phyloP scores from a whole-genome alignment of 768 basidiomycete genomes.

The Lanmaoa pseudosensibilis region DNA sequence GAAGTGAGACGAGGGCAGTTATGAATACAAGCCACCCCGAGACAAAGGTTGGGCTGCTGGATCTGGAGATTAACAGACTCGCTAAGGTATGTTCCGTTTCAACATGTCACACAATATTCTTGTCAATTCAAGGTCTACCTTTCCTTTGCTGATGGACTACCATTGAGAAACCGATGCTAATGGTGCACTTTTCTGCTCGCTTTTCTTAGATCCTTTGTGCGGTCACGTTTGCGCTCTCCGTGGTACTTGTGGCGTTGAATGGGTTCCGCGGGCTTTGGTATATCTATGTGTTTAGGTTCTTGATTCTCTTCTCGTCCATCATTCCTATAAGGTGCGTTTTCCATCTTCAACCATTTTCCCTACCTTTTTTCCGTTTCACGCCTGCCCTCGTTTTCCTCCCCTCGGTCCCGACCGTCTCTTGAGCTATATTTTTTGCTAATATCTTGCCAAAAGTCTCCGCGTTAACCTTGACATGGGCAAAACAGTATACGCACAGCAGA shows the following conservation, averaged over 20 bases:
- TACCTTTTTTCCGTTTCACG: no score
- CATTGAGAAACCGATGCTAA: not conserved
- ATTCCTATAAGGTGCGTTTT: conserved; percentile 92
- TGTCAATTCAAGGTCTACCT: not conserved
- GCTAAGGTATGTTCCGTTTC: conserved; percentile 67
- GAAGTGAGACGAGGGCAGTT: conserved; percentile 91
- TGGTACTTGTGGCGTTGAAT: conserved; percentile 92
- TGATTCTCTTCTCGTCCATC: conserved; percentile 98
- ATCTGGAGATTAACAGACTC: conserved; percentile 91
- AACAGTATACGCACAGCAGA: conserved; percentile 94
- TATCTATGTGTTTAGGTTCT: conserved; percentile 93
- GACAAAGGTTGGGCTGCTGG: conserved; percentile 90
- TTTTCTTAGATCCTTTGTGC: conserved; percentile 79
- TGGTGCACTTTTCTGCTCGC: not conserved
- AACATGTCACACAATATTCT: not conserved
- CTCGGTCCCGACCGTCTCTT: no score
- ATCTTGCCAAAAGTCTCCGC: conserved; percentile 62
- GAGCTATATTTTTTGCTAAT: not conserved
- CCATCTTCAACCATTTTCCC: not conserved
- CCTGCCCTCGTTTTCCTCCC: no score
- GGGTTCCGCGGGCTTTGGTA: conserved; percentile 96
- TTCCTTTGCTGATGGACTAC: not conserved
- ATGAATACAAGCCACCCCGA: conserved; percentile 98
- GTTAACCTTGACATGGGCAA: conserved; percentile 99
- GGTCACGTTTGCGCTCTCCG: conserved; percentile 88